Conservation (phyloP, 495 filamentous ascomycete species). For the Penicillium antarcticum region DNA sequence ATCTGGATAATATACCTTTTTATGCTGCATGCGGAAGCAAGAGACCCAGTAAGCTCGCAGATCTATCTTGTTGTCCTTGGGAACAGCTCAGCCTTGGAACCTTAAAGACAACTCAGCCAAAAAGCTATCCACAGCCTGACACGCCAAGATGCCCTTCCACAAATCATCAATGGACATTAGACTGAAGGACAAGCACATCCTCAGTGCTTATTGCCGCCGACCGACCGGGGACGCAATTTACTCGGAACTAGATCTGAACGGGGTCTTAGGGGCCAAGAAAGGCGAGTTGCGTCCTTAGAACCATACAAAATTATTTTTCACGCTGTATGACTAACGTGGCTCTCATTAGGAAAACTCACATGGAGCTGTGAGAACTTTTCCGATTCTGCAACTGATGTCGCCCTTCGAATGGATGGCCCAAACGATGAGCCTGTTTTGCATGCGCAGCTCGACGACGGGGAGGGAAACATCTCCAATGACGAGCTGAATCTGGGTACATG, state of each 20-base stretch:
- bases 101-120: no score
- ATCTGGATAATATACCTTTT: not conserved
- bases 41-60: not conserved
- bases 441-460: conserved; percentile 13
- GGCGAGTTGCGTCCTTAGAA: conserved; percentile 8
- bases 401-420: conserved; percentile 18
- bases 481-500: conserved; percentile 20
- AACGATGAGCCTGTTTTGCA: conserved; percentile 16
- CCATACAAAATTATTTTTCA: not conserved
- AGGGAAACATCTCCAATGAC: conserved; percentile 5
- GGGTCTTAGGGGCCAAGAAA: conserved; percentile 15
- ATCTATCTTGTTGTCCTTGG: no score
- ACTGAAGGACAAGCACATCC: conserved; percentile 19
- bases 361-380: conserved; percentile 19
- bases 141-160: conserved; percentile 23
- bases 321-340: not conserved
- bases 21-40: not conserved
- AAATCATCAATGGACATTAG: conserved; percentile 21
- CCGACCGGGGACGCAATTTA: conserved; percentile 18
- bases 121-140: not conserved
- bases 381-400: conserved; percentile 8
- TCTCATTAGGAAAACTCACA: conserved; percentile 15
- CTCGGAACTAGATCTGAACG: conserved; percentile 23
- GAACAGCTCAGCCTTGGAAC: no score
- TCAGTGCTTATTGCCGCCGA: conserved; percentile 20